Base-by-base conservation (phyloP, 768 basidiomycete genomes). In the Psilocybe azurescens region DNA sequence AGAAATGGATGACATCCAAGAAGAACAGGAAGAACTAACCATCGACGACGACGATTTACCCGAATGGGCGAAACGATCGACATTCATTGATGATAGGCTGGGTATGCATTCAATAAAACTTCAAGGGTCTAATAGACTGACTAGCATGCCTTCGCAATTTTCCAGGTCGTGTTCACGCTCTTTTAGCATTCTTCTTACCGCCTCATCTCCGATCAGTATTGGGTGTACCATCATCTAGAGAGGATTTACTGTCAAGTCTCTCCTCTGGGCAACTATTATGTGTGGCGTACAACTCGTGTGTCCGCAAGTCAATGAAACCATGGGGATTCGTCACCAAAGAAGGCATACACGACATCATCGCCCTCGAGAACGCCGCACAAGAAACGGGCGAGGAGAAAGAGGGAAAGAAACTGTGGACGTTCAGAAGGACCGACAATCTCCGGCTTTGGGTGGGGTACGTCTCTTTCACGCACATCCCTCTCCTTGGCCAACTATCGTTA, bases 261-360 rank as follows among this genome's bases (percentile, higher is more conserved):
- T 83, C 90, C 1, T 93, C 89, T 3, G 94, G 95, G 0, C 90
- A 94, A 68, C 74, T 93, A 8, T 83, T 96, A 11, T 96, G 94
- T 67, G 72, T 81, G 2, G 89, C 91, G 0, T 95, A 94, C 77
- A 97, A 96, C 73, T 74, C 83, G 10, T 89, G 86, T 30, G 90
- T 96, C 0, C 86, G 95, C 28, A 85, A 86, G 61, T 94, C 93
- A 7, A 86, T 86, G 51, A 86, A 90, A 65, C 92, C 93, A 0
- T 97, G 94, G 93, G 95, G 94, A 0, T 96, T 89, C 74, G 89
- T 96, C 59, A 90, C 83, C 62, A 75, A 81, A 48, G 87, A 90
- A 59, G 85, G 87, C 2, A 86, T 97, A 16, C 95, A 96, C 68
- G 92, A 94, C 68, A 87, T 96, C 50, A 73, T 87, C 18, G 79